Conservation (phyloP, 2,329 filamentous ascomycete species). For the Colletotrichum chlorophyti region DNA sequence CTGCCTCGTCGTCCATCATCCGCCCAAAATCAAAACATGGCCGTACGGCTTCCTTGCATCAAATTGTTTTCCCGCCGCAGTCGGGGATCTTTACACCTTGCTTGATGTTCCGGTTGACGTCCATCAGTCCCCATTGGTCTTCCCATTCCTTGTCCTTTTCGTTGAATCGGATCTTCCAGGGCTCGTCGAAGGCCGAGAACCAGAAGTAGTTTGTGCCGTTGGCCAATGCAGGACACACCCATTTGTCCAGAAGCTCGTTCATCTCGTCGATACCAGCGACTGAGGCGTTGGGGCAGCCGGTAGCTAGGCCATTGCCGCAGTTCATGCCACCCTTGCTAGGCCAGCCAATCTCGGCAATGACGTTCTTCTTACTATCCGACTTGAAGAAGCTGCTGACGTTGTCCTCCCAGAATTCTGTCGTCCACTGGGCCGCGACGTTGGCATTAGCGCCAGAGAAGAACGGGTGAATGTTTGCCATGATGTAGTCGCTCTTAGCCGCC, state of each 20-base stretch:
- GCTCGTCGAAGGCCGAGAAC: conserved; percentile 97
- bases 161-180: conserved; percentile 87
- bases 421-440: conserved; percentile 77
- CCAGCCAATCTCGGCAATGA: conserved; percentile 94
- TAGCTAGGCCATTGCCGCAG: conserved; percentile 32
- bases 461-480: conserved; percentile 97
- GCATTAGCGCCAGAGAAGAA: conserved; percentile 86
- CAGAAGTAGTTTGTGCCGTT: conserved; percentile 96
- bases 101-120: conserved; percentile 84
- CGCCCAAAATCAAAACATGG: background rate
- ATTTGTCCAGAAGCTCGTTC: conserved; percentile 86
- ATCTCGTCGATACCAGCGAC: conserved; percentile 82
- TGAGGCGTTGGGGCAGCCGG: conserved; percentile 67
- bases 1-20: conserved; percentile 1
- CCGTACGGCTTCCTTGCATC: background rate
- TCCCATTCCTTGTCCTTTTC: conserved; percentile 78
- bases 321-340: conserved; percentile 79
- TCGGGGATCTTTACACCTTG: conserved; percentile 83
- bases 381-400: conserved; percentile 73
- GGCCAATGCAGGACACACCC: conserved; percentile 79
- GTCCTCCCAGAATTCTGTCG: conserved; percentile 78
- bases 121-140: conserved; percentile 94
- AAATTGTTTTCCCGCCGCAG: conserved; percentile 77
- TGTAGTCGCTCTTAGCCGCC: conserved; percentile 75
- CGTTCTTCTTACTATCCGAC: conserved; percentile 67